Evolutionary conservation across 371 early-diverging fungal genomes (phyloP), one percentile per base, ranked within the genome.

Genomic region (Globomyces sp.): DNA sequence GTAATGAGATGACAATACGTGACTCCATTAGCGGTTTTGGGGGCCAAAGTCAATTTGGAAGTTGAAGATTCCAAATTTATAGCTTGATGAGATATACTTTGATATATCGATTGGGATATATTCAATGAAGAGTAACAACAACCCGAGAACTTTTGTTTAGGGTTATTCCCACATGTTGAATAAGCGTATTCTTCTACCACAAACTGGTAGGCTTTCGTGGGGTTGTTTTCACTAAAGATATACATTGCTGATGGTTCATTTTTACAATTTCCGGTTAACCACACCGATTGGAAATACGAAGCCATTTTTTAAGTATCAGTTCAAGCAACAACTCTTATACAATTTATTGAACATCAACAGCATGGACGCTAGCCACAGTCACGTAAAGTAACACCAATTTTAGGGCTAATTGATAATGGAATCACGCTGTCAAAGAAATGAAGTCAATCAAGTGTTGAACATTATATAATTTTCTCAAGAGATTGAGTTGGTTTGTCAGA

Each of bases 171-270:
- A 39, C 55, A 55, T 9, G 36, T 40, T 39, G 55, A 40, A n/a
- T 55, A 55, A 39, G 6, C 8, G 3, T 55, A 55, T 55, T 55
- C 55, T 36, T 40, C 40, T 2, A 39, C 11, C 34, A 3, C 6
- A 3, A 39, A 55, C 11, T 55, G 4, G 40, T 40, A 55, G 4
- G 40, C 4, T 6, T 4, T 8, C 8, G 55, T 39, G n/a, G 55
- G 36, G 3, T 55, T 55, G 6, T 36, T 39, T 39, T 39, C 55
- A 39, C 3, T 36, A 39, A 55, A 55, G 4, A 39, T 6, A 13
- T 36, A 39, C 55, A 55, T 55, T 34, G 55, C n/a, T 5, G 55
- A 55, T 9, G 55, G 55, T n/a, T 55, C 40, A n/a, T 40, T 40
- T 8, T 13, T 39, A 2, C 55, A 55, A 39, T 55, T 40, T 6